phyloP scores from a whole-genome alignment of 1,284 basidiomycete genomes.

The Tilletia walkeri region DNA sequence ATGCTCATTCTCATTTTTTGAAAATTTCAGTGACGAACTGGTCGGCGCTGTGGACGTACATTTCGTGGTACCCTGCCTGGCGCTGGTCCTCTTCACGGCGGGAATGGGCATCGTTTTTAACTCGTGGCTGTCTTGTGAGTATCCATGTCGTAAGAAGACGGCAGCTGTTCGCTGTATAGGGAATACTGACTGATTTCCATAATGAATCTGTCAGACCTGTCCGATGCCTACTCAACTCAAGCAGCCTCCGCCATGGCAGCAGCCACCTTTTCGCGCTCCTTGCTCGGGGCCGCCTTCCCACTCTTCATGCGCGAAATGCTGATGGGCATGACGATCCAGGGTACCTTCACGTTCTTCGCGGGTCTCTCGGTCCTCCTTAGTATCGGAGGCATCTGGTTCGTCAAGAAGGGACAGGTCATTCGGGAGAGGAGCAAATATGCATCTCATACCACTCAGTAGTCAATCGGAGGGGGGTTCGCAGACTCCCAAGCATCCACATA shows the following conservation, averaged over 20 bases:
- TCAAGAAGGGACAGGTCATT: conserved; percentile 21
- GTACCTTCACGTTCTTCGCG: conserved; percentile 28
- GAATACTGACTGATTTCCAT: too few relatives aligned
- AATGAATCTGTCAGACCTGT: conserved; percentile 18
- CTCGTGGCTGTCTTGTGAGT: conserved; percentile 27
- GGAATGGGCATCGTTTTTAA: conserved; percentile 30
- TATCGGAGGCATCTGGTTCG: conserved; percentile 20
- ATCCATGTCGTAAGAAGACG: too few relatives aligned
- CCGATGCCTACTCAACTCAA: conserved; percentile 26
- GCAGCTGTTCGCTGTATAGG: too few relatives aligned
- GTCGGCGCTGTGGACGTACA: conserved; percentile 24
- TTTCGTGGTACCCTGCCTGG: conserved; percentile 28
- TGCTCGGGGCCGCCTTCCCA: conserved; percentile 30
- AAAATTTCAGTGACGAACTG: not conserved
- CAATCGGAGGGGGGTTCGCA: not conserved
- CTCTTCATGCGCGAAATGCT: conserved; percentile 30
- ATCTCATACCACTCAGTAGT: conserved; percentile 20
- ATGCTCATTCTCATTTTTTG: too few relatives aligned
- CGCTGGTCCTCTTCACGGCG: conserved; percentile 23
- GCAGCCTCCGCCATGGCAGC: conserved; percentile 26
- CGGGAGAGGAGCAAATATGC: conserved; percentile 21
- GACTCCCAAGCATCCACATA: too few relatives aligned
- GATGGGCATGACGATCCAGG: conserved; percentile 29
- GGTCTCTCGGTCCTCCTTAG: conserved; percentile 27
- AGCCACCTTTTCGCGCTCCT: conserved; percentile 24